Evolutionary conservation across 2,329 filamentous ascomycete genomes (phyloP).

Genomic region (Penicillium corylophilum): DNA sequence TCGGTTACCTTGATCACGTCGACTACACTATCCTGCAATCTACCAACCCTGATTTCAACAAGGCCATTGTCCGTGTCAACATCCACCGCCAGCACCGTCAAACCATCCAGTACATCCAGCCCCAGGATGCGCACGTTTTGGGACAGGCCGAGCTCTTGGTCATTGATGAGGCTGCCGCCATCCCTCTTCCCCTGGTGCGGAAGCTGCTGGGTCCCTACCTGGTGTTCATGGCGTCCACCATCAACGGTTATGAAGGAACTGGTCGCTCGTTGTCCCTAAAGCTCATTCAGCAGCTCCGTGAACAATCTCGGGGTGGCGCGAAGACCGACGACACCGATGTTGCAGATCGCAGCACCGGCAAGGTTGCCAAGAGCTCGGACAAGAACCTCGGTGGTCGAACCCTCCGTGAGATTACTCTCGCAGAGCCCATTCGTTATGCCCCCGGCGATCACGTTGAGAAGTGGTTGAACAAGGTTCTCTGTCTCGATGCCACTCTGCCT

Average conservation of each 20-base stretch:
- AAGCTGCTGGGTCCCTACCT: conserved; percentile 96
- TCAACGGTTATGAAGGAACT: conserved; percentile 98
- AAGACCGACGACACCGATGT: conserved; percentile 63
- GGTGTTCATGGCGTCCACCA: conserved; percentile 98
- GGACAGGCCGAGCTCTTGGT: conserved; percentile 94
- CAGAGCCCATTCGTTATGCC: conserved; percentile 92
- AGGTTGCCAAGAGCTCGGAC: conserved; percentile 63
- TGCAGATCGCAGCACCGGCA: conserved; percentile 76
- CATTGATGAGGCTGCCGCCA: conserved; percentile 96
- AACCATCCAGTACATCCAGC: conserved; percentile 97
- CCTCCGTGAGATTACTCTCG: conserved; percentile 85
- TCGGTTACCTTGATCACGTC: conserved; percentile 90
- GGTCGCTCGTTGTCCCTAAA: conserved; percentile 93
- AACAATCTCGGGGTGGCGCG: conserved; percentile 73
- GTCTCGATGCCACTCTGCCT: conserved; percentile 87
- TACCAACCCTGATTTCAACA: conserved; percentile 98
- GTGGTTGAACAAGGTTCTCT: conserved; percentile 93
- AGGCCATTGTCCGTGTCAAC: conserved; percentile 96
- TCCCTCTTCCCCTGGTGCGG: conserved; percentile 84
- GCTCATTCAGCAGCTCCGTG: conserved; percentile 92
- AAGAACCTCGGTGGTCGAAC: conserved; percentile 67
- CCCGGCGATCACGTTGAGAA: conserved; percentile 89
- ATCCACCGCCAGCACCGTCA: conserved; percentile 92
- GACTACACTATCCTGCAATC: conserved; percentile 99
- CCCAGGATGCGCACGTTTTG: conserved; percentile 90